A percentile compares a stretch with the other conserved stretches of the same genome.
These are phyloP conservation scores for Quercus ilex DNA, from an alignment of 306 rosid genomes.

Conservation along the genomic window DNA sequence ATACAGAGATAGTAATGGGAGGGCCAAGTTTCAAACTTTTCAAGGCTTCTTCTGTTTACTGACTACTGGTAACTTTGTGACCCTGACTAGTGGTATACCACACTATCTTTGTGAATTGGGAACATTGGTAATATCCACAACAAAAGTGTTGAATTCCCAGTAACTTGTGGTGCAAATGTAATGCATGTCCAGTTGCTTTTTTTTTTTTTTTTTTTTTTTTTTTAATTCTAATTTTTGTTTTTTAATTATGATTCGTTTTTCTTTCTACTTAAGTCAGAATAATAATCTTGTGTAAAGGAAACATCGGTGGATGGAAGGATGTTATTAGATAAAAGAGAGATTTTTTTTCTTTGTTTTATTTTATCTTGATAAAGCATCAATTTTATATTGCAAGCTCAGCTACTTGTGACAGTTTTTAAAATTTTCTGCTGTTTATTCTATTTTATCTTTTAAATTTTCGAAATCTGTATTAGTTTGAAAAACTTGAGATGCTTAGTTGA, in stretches of 20 bases:
- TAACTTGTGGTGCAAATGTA: conserved; percentile 15
- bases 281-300: conserved; percentile 35
- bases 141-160: conserved; percentile 12
- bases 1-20: conserved; percentile 50
- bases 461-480: not conserved
- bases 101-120: conserved; percentile 27
- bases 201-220: no score
- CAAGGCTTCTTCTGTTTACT: conserved; percentile 14
- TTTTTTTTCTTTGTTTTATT: not conserved
- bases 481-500: not conserved
- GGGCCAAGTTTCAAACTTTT: conserved; percentile 15
- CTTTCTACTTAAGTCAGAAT: conserved; percentile 3
- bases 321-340: not conserved
- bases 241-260: conserved; percentile 38
- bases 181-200: conserved; percentile 29
- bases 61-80: conserved; percentile 27
- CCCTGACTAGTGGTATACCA: conserved; percentile 14
- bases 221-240: conserved; percentile 33
- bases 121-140: conserved; percentile 4
- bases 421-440: not conserved
- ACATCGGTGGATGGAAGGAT: not conserved
- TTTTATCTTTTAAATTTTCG: not conserved
- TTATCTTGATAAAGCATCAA: not conserved
- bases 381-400: not conserved
- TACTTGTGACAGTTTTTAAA: not conserved